These are phyloP conservation scores for Aspergillus fischeri DNA, from an alignment of 2,329 filamentous ascomycete species.

Conservation along the genomic window DNA sequence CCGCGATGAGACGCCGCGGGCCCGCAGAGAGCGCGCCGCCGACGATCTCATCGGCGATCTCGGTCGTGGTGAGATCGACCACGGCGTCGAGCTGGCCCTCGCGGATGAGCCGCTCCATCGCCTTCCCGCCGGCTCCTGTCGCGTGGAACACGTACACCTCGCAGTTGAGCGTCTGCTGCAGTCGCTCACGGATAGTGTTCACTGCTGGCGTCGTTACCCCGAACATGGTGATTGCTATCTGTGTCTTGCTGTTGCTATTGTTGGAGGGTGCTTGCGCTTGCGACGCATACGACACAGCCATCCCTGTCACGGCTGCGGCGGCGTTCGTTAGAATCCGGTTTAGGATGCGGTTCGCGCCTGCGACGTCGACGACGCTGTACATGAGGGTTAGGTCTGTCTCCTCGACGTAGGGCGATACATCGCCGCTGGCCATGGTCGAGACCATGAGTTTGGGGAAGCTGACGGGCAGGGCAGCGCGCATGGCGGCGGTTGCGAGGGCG, in stretches of 20 bases:
- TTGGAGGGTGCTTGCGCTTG: neutral
- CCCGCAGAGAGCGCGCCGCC: conserved; percentile 63
- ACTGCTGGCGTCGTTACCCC: conserved; percentile 68
- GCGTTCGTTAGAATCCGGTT: conserved; percentile 59
- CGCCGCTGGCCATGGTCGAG: conserved; percentile 65
- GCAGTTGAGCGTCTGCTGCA: conserved; percentile 44
- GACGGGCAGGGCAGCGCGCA: conserved; percentile 59
- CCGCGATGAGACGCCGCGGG: conserved; percentile 53
- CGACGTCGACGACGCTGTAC: conserved; percentile 68
- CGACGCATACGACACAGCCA: conserved; percentile 39
- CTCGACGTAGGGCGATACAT: conserved; percentile 61
- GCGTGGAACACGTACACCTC: conserved; percentile 67
- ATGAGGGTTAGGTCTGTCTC: conserved; percentile 67
- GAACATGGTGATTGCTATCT: conserved; percentile 68
- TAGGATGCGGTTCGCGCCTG: conserved; percentile 60
- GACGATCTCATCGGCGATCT: conserved; percentile 60
- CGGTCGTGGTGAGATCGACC: conserved; percentile 68
- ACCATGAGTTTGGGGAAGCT: conserved; percentile 68
- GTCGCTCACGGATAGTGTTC: conserved; percentile 49
- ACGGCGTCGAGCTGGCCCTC: conserved; percentile 61
- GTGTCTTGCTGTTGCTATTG: conserved; percentile 35
- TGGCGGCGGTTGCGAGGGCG: conserved; percentile 55
- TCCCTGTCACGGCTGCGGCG: conserved; percentile 57
- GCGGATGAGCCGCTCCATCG: conserved; percentile 62
- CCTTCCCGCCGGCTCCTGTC: conserved; percentile 63